Evolutionary conservation across 257 asterid genomes (phyloP), one percentile per base, ranked within the genome.

Genomic region (Parsonsia alboflavescens): DNA sequence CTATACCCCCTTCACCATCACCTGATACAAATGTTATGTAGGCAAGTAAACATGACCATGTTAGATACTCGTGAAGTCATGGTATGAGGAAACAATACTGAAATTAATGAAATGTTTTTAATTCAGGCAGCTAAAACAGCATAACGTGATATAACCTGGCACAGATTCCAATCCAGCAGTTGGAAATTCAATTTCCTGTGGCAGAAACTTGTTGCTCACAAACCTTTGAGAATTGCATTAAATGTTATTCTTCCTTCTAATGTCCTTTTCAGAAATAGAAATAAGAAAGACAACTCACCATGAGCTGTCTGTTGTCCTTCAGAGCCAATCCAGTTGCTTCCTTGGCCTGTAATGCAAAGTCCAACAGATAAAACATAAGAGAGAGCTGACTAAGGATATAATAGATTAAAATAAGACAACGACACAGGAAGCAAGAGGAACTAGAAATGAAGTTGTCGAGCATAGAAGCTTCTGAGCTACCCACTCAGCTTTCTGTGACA

Each of bases 131-230:
- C 39, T 33, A 33, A 33, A 73, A 44, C 28, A 42, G 48, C 21
- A 58, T 21, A 78, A 28, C 50, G 67, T 73, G 72, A 46, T 6
- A 73, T 39, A 75, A 91, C 97, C 98, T 87, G 97, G 96, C 49
- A 93, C 97, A 48, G 97, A 93, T 70, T 84, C 87, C 81, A 93
- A 80, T 68, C 97, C 96, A 75, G 98, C 87, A 30, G 97, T 91
- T 36, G 98, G 98, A 81, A 91, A 90, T 81, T 93, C 96, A 74
- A 93, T 90, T 87, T 93, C 98, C 97, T 91, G 97, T 82, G 84
- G 85, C 73, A 91, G 83, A 93, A 91, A 88, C 89, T 86, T 62
- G 86, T 88, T 84, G 86, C 91, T 88, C 90, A 88, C 88, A 83
- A 80, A 85, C 81, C 89, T 56, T 76, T 77, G 85, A 70, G 84